Percentiles rank a stretch among this genome's conserved stretches.
Evolutionary conservation across 371 early-diverging fungal species (phyloP).

Genomic region (Lichtheimia hyalospora): DNA sequence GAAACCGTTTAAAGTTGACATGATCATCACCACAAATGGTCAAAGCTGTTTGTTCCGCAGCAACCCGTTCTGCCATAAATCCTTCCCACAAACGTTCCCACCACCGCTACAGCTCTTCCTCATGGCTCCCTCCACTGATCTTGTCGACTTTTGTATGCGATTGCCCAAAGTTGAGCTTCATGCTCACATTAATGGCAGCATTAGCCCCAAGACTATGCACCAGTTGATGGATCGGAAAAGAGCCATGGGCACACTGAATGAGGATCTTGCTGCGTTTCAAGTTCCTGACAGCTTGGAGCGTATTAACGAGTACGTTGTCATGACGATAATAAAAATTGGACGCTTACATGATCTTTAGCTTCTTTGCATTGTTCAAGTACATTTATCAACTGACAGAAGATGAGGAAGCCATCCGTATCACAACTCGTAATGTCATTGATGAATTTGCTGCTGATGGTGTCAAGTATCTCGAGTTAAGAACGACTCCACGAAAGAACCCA

Average conservation of each 20-base stretch:
- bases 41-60: too few species aligned
- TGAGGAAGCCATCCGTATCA: constrained; percentile 38
- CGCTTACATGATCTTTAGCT: constrained; percentile 26
- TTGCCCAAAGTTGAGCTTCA: constrained; percentile 65
- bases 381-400: constrained; percentile 61
- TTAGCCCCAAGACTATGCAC: constrained; percentile 48
- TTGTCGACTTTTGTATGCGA: constrained; percentile 30
- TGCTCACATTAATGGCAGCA: constrained; percentile 64
- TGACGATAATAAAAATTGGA: too few species aligned
- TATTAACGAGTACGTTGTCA: constrained; percentile 35
- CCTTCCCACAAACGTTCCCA: too few species aligned
- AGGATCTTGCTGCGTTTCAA: constrained; percentile 32
- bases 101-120: background rate
- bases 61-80: too few species aligned
- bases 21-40: too few species aligned
- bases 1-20: too few species aligned
- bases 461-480: constrained; percentile 61
- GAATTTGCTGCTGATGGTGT: constrained; percentile 60
- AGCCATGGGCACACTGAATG: constrained; percentile 20
- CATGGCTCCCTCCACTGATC: constrained; percentile 1
- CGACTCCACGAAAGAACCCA: constrained; percentile 52
- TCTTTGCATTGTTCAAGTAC: constrained; percentile 56
- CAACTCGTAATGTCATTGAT: constrained; percentile 45
- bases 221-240: constrained; percentile 44
- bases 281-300: constrained; percentile 35